These are phyloP conservation scores for Asclepias syriaca DNA, from an alignment of 257 asterid species.

Conservation along the genomic window DNA sequence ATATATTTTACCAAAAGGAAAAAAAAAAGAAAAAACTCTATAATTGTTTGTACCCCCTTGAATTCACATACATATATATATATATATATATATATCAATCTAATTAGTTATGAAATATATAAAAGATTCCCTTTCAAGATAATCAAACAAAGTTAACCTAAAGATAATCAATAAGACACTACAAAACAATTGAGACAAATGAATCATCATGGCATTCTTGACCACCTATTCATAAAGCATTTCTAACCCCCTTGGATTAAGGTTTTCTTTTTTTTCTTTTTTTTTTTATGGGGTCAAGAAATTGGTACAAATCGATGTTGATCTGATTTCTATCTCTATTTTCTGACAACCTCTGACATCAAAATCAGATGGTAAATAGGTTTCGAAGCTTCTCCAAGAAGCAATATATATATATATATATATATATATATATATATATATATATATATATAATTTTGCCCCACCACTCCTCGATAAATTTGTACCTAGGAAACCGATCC, in stretches of 20 bases:
- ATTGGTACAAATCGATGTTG: constrained; percentile 32
- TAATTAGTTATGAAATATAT: neutral
- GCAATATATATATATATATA: neutral
- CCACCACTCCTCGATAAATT: neutral
- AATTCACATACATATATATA: neutral
- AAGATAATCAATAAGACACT: neutral
- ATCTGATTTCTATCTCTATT: constrained; percentile 21
- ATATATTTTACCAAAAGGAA: neutral
- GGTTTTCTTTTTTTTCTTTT: too few species aligned
- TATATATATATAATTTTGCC: too few species aligned
- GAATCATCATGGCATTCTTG: neutral
- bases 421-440: too few species aligned
- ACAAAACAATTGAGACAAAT: neutral
- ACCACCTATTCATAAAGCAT: neutral
- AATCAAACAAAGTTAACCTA: neutral
- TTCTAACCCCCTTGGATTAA: too few species aligned
- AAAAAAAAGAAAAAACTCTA: neutral
- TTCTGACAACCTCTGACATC: constrained; percentile 35
- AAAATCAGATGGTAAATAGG: constrained; percentile 17
- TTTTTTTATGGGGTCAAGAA: constrained; percentile 8
- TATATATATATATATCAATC: neutral
- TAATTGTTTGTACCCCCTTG: neutral
- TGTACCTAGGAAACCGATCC: neutral
- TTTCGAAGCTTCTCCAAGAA: constrained; percentile 15
- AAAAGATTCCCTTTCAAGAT: neutral